A percentile compares a stretch with the other conserved stretches of the same genome.
These are phyloP conservation scores for Atkinsonella hypoxylon DNA, from an alignment of 2,329 filamentous ascomycete genomes.

Conservation along the genomic window DNA sequence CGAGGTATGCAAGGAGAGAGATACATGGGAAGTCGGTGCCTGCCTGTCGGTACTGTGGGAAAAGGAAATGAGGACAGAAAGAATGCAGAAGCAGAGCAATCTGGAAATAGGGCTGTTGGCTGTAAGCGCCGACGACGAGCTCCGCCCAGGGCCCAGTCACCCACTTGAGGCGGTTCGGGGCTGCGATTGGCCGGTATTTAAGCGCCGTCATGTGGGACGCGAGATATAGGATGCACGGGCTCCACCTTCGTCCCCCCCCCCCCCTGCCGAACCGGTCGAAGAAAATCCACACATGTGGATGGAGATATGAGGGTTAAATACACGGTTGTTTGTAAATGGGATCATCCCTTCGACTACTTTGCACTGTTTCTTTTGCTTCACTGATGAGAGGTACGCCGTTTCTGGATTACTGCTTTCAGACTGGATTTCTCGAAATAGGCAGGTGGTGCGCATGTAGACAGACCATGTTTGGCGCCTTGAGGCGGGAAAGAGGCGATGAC, in stretches of 20 bases:
- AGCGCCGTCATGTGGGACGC: conserved; percentile 21
- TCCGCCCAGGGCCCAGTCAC: conserved; percentile 18
- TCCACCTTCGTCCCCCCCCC: neutral
- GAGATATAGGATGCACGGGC: neutral
- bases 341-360: too few relatives aligned
- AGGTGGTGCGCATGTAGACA: too few relatives aligned
- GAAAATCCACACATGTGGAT: neutral
- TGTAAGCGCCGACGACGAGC: conserved; percentile 21
- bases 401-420: too few relatives aligned
- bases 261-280: neutral
- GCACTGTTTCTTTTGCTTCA: too few relatives aligned
- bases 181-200: conserved; percentile 23
- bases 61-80: too few relatives aligned
- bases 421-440: neutral
- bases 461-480: too few relatives aligned
- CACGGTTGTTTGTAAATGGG: too few relatives aligned
- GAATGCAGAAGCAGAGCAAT: neutral
- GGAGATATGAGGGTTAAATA: too few relatives aligned
- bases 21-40: too few relatives aligned
- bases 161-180: conserved; percentile 13
- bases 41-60: too few relatives aligned
- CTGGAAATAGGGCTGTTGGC: conserved; percentile 8
- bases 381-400: too few relatives aligned
- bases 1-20: too few relatives aligned
- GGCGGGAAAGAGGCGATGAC: neutral